phyloP scores from a whole-genome alignment of 73 alveolate genomes.

The Stentor roeselii region DNA sequence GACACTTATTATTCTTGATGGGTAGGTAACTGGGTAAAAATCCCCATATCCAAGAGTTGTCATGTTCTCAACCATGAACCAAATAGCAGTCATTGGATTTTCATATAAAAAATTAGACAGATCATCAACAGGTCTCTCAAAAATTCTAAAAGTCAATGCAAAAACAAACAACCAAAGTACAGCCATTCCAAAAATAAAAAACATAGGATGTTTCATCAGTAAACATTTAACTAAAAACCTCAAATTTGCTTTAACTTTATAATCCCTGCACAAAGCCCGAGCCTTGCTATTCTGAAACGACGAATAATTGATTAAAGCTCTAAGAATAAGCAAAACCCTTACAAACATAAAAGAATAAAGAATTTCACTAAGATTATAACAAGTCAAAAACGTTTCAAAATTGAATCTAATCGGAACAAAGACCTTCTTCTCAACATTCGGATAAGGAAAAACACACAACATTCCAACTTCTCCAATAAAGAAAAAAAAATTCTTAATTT shows the following conservation, averaged over 20 bases:
- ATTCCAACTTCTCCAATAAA: background rate
- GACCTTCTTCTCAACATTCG: background rate
- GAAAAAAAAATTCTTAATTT: too few species aligned
- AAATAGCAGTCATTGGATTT: constrained; percentile 10
- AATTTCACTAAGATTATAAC: constrained; percentile 4
- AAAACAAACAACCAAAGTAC: background rate
- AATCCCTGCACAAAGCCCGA: background rate
- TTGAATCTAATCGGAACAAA: background rate
- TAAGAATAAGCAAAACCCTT: background rate
- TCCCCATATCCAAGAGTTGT: background rate
- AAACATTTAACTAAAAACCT: constrained; percentile 1
- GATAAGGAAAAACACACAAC: background rate
- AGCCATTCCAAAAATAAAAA: background rate
- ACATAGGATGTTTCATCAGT: background rate
- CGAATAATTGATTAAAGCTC: constrained; percentile 12
- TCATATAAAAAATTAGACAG: background rate
- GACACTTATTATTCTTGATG: background rate
- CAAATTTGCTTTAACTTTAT: background rate
- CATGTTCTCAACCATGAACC: constrained; percentile 8
- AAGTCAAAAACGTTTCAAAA: background rate
- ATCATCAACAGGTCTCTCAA: background rate
- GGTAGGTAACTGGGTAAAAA: background rate
- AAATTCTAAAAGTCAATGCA: background rate
- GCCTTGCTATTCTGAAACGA: background rate
- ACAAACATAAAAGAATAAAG: background rate